Evolutionary conservation across 2,329 filamentous ascomycete genomes (phyloP), one percentile per base, ranked within the genome.

Genomic region (Stagonosporopsis cucurbitacearum): DNA sequence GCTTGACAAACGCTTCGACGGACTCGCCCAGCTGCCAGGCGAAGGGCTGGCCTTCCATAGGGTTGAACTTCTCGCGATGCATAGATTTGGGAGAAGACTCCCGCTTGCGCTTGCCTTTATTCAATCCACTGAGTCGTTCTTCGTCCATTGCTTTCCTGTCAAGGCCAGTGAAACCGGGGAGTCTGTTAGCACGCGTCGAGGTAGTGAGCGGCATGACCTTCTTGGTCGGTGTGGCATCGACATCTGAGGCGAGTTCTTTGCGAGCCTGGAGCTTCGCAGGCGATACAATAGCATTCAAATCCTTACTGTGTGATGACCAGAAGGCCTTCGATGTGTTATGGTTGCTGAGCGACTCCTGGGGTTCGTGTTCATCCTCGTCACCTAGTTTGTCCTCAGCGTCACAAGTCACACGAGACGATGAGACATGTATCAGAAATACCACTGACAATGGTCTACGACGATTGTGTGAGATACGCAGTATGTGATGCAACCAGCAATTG

Each of bases 21-120:
- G 82, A 83, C 69, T 93, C 90, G 1, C 78, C 78, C 25, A 87
- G 79, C 70, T 89, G 88, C 79, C 88, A 86, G 23, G 84, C 86
- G 58, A 67, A 72, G 0, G 72, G 49, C 1, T 80, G 54, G 30
- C 83, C 84, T 53, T 84, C 80, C 62, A 86, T 86, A 1, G 82
- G 81, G 67, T 91, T 90, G 74, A 65, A 60, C 2, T 70, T 54
- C 22, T 65, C 54, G 6, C 50, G 40, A 19, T 41, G 51, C n/a
- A 22, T 20, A 30, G 40, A n/a, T 17, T 52, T 43, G 40, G 58
- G 57, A n/a, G 57, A 57, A 19, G 39, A 15, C 8, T 51, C 55
- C 28, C 56, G 48, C 44, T 60, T 60, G 23, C 61, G 58, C 26
- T 65, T 63, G 36, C 45, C 32, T 37, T 57, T 52, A 13, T 45